A percentile compares a stretch with the other conserved stretches of the same genome.
phyloP scores from a whole-genome alignment of 176 grass and related monocot species.

The Ensete glaucum region DNA sequence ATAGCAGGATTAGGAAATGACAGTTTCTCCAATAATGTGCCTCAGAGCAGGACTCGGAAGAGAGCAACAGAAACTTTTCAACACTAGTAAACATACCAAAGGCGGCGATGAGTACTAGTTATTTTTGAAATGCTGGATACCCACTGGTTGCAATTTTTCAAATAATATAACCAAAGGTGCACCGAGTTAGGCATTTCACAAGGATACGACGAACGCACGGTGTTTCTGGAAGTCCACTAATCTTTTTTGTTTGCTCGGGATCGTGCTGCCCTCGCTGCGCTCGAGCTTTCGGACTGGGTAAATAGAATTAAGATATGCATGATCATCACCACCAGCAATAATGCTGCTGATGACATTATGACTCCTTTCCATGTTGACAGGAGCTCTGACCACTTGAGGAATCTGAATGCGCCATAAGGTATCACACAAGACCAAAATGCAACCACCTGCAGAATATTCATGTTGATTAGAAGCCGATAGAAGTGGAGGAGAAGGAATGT shows the following conservation, averaged over 20 bases:
- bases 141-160: too few species aligned
- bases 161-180: too few species aligned
- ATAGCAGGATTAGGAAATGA: too few species aligned
- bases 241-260: constrained; percentile 42
- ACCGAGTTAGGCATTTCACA: too few species aligned
- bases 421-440: constrained; percentile 60
- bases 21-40: too few species aligned
- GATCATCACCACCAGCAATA: constrained; percentile 36
- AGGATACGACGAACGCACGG: too few species aligned
- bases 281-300: constrained; percentile 52
- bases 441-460: constrained; percentile 35
- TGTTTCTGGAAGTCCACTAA: not conserved
- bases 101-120: too few species aligned
- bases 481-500: too few species aligned
- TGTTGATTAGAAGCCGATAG: not conserved
- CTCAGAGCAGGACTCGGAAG: too few species aligned
- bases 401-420: constrained; percentile 37
- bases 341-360: constrained; percentile 27
- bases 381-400: constrained; percentile 50
- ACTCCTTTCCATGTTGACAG: constrained; percentile 58
- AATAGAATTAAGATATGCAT: constrained; percentile 65
- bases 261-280: constrained; percentile 41
- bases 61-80: too few species aligned
- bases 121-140: too few species aligned
- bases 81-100: too few species aligned